Conservation (phyloP, 1,284 basidiomycete species). For the Naganishia cerealis region DNA sequence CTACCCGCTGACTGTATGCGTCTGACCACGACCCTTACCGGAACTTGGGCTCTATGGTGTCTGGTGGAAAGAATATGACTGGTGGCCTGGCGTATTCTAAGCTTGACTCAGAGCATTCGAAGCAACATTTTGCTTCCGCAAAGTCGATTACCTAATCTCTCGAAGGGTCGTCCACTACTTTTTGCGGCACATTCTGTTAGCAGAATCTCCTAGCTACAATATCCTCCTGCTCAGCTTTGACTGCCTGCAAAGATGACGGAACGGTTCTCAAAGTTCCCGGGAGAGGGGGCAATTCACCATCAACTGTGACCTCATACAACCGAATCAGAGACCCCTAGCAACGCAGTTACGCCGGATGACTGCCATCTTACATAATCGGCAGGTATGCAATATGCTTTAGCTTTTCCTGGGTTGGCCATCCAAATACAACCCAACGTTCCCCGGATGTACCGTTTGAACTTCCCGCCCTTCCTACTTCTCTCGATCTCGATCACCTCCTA, state of each 20-base stretch:
- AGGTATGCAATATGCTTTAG: background rate
- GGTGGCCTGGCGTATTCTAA: background rate
- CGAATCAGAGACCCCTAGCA: too few species aligned
- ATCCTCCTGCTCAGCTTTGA: too few species aligned
- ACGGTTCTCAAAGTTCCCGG: too few species aligned
- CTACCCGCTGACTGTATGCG: background rate
- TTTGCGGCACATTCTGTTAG: too few species aligned
- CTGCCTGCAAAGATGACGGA: too few species aligned
- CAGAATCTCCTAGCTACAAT: too few species aligned
- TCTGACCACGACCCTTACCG: too few species aligned
- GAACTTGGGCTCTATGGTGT: too few species aligned
- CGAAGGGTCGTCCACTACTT: too few species aligned
- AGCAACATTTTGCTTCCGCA: constrained; percentile 2
- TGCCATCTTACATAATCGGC: background rate
- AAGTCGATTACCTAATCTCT: background rate
- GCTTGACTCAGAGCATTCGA: background rate
- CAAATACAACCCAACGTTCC: background rate
- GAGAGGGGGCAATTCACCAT: too few species aligned
- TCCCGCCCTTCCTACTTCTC: constrained; percentile 7
- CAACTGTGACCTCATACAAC: too few species aligned
- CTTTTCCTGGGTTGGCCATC: background rate
- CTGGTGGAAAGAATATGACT: too few species aligned
- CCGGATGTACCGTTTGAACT: background rate
- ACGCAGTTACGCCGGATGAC: background rate
- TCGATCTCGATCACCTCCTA: constrained; percentile 12